phyloP scores from a whole-genome alignment of 139 green algal genomes.

The Cymbomonas tetramitiformis region DNA sequence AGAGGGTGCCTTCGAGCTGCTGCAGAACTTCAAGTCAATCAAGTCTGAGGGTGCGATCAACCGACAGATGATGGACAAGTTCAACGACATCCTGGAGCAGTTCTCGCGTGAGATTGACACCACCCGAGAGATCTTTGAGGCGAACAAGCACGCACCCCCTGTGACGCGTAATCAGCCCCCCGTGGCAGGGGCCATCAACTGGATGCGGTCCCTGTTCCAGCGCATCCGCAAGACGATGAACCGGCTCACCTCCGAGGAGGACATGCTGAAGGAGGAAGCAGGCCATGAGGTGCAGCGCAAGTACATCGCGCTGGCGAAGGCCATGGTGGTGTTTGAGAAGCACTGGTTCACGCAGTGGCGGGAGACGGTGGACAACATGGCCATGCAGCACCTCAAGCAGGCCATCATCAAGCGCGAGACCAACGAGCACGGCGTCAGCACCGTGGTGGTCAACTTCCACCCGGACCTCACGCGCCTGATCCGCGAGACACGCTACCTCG shows the following conservation, averaged over 20 bases:
- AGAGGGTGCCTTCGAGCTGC: constrained; percentile 71
- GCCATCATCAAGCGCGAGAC: constrained; percentile 42
- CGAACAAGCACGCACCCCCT: constrained; percentile 35
- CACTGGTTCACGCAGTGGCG: constrained; percentile 51
- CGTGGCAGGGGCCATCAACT: constrained; percentile 70
- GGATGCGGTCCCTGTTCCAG: constrained; percentile 61
- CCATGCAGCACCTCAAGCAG: constrained; percentile 53
- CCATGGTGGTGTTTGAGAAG: constrained; percentile 76
- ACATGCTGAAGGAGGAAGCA: constrained; percentile 23
- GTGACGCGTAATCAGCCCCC: constrained; percentile 65
- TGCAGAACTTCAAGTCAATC: constrained; percentile 77
- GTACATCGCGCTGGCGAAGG: constrained; percentile 51
- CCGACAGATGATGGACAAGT: constrained; percentile 70
- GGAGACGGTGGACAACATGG: constrained; percentile 41
- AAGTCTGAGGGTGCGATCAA: constrained; percentile 63
- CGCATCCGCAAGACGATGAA: constrained; percentile 65
- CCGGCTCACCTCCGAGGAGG: constrained; percentile 44
- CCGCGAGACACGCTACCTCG: constrained; percentile 65
- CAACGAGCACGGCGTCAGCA: too few species aligned
- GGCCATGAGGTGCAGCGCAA: constrained; percentile 39
- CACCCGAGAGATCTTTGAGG: constrained; percentile 46
- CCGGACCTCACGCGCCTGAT: constrained; percentile 52
- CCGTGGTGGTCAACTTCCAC: constrained; percentile 61
- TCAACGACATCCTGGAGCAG: constrained; percentile 74
- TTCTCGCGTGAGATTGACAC: constrained; percentile 63